Evolutionary conservation across 768 basidiomycete genomes (phyloP).

Genomic region (Collybia sp.): DNA sequence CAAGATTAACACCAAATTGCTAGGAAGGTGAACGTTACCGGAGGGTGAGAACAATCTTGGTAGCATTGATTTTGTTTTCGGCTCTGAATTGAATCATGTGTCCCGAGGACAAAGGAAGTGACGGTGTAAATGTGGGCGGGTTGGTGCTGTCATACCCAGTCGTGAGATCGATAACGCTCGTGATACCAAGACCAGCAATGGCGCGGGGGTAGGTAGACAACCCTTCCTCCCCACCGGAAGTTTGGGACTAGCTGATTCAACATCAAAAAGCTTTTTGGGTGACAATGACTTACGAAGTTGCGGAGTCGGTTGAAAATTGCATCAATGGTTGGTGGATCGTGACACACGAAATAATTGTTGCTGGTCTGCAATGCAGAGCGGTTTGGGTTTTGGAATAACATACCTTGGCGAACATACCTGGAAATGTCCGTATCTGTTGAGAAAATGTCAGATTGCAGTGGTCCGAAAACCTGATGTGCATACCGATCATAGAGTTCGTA

Average conservation of each 20-base stretch:
- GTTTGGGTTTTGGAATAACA: not conserved
- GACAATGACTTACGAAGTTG: slow-evolving; percentile 27
- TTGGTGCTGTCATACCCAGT: slow-evolving; percentile 73
- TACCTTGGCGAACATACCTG: slow-evolving; percentile 37
- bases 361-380: slow-evolving; percentile 44
- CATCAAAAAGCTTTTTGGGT: too few species aligned
- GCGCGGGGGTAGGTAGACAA: slow-evolving; percentile 47
- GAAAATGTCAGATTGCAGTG: not conserved
- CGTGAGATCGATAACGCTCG: slow-evolving; percentile 71
- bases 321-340: slow-evolving; percentile 60
- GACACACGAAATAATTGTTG: slow-evolving; percentile 81
- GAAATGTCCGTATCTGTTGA: slow-evolving; percentile 69
- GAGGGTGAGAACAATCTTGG: slow-evolving; percentile 62
- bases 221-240: too few species aligned
- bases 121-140: slow-evolving; percentile 57
- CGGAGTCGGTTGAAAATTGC: slow-evolving; percentile 67
- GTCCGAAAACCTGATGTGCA: slow-evolving; percentile 4
- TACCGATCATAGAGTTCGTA: slow-evolving; percentile 60
- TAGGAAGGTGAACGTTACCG: slow-evolving; percentile 36
- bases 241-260: too few species aligned
- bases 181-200: slow-evolving; percentile 58
- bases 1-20: not conserved
- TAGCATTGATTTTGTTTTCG: slow-evolving; percentile 29
- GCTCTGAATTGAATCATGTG: slow-evolving; percentile 86
- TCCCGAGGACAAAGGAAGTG: slow-evolving; percentile 67